phyloP scores from a whole-genome alignment of 306 rosid genomes.

The Amphicarpaea edgeworthii region DNA sequence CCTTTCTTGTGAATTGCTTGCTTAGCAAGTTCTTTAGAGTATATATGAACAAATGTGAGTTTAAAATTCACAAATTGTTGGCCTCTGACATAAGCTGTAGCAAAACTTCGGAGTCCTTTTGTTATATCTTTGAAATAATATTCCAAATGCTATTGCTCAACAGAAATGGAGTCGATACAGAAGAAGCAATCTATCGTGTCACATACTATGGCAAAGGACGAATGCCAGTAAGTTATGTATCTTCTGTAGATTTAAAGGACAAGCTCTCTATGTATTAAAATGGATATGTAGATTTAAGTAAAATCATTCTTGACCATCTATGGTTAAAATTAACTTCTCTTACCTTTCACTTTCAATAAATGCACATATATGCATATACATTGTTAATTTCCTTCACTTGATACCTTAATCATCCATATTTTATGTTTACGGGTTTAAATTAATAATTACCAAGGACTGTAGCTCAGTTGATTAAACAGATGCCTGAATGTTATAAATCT shows the following conservation, averaged over 20 bases:
- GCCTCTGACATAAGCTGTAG: background rate
- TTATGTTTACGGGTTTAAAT: conserved; percentile 29
- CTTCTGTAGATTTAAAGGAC: background rate
- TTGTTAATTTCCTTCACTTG: background rate
- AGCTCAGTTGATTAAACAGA: too few species aligned
- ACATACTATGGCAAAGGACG: conserved; percentile 90
- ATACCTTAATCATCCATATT: background rate
- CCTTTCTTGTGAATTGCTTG: conserved; percentile 23
- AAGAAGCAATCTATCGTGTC: conserved; percentile 79
- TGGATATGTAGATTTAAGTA: background rate
- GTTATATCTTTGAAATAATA: conserved; percentile 21
- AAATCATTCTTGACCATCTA: background rate
- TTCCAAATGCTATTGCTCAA: conserved; percentile 30
- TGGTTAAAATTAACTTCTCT: background rate
- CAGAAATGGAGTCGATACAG: conserved; percentile 86
- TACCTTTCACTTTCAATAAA: background rate
- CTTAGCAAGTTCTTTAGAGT: background rate
- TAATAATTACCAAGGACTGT: too few species aligned
- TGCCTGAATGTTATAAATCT: too few species aligned
- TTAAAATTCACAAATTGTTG: conserved; percentile 6
- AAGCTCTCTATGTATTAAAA: conserved; percentile 12
- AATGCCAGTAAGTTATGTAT: conserved; percentile 76
- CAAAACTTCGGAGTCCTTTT: background rate
- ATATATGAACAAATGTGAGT: conserved; percentile 2
- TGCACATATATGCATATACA: background rate